These are phyloP conservation scores for Fusarium sarcochroum DNA, from an alignment of 2,329 filamentous ascomycete genomes.

Conservation along the genomic window DNA sequence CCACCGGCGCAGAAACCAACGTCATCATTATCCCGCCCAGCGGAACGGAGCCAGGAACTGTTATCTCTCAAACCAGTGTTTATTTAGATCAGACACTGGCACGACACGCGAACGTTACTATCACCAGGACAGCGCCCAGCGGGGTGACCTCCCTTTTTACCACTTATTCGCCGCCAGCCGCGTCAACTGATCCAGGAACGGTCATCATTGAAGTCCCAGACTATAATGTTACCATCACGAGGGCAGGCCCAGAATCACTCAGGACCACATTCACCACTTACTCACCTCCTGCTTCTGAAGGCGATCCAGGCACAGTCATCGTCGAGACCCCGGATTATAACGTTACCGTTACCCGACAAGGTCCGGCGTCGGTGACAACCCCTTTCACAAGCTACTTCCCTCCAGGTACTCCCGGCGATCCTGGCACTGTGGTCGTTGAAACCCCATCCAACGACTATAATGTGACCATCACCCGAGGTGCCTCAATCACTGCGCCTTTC, in stretches of 20 bases:
- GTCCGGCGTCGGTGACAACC: conserved; percentile 21
- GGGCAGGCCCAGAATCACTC: conserved; percentile 24
- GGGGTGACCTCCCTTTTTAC: conserved; percentile 32
- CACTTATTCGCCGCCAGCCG: conserved; percentile 26
- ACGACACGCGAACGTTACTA: conserved; percentile 33
- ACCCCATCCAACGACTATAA: conserved; percentile 31
- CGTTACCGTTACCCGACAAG: conserved; percentile 28
- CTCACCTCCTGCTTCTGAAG: conserved; percentile 24
- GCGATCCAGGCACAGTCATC: conserved; percentile 35
- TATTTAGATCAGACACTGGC: conserved; percentile 35
- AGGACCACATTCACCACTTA: conserved; percentile 35
- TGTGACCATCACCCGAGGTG: conserved; percentile 22
- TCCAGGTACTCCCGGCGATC: conserved; percentile 26
- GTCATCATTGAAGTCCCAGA: conserved; percentile 33
- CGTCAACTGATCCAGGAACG: conserved; percentile 29
- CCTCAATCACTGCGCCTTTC: conserved; percentile 17
- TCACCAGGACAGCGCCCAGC: conserved; percentile 24
- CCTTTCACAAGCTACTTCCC: conserved; percentile 23
- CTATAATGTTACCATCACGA: conserved; percentile 35
- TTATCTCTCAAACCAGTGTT: conserved; percentile 37
- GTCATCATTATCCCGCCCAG: conserved; percentile 39
- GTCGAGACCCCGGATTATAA: conserved; percentile 37
- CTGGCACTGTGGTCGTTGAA: conserved; percentile 28
- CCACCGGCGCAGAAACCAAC: conserved; percentile 34
- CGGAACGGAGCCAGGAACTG: conserved; percentile 37